Conservation (phyloP, 2,329 filamentous ascomycete species). For the Aschersonia sp. region DNA sequence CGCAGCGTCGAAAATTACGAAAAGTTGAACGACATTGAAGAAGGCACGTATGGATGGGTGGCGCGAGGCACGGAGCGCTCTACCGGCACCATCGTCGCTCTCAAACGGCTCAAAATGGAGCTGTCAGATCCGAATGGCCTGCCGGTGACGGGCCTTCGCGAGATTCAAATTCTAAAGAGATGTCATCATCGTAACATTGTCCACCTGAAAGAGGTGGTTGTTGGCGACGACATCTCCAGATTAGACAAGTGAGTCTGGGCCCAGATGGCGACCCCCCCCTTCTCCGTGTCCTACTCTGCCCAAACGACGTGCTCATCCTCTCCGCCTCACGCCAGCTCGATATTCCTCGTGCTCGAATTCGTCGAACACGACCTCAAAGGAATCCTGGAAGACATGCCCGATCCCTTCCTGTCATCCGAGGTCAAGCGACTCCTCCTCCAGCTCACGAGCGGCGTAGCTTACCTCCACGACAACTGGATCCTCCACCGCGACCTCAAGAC, state of each 20-base stretch:
- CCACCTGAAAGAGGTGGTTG: slow-evolving; percentile 66
- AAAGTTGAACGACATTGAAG: slow-evolving; percentile 90
- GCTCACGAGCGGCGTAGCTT: slow-evolving; percentile 64
- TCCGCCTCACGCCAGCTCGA: no score
- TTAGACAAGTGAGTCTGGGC: slow-evolving; percentile 37
- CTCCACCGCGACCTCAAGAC: slow-evolving; percentile 90
- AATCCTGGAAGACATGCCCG: slow-evolving; percentile 83
- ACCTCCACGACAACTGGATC: slow-evolving; percentile 82
- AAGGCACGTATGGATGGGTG: slow-evolving; percentile 92
- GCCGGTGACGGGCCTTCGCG: slow-evolving; percentile 80
- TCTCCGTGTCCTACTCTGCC: not conserved
- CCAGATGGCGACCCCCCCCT: no score
- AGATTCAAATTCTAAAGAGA: slow-evolving; percentile 82
- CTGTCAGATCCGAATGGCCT: slow-evolving; percentile 58
- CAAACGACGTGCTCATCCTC: no score
- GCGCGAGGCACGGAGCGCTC: slow-evolving; percentile 63
- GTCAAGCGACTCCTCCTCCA: slow-evolving; percentile 82
- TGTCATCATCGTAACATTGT: slow-evolving; percentile 77
- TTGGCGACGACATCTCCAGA: slow-evolving; percentile 45
- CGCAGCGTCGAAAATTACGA: slow-evolving; percentile 80
- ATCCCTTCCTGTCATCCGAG: slow-evolving; percentile 86
- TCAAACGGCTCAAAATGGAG: slow-evolving; percentile 91
- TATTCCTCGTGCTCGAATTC: slow-evolving; percentile 94
- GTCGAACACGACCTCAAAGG: slow-evolving; percentile 93
- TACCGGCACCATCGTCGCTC: slow-evolving; percentile 70